phyloP scores from a whole-genome alignment of 352 stramenopile species.

The Phytophthora podocarpi region DNA sequence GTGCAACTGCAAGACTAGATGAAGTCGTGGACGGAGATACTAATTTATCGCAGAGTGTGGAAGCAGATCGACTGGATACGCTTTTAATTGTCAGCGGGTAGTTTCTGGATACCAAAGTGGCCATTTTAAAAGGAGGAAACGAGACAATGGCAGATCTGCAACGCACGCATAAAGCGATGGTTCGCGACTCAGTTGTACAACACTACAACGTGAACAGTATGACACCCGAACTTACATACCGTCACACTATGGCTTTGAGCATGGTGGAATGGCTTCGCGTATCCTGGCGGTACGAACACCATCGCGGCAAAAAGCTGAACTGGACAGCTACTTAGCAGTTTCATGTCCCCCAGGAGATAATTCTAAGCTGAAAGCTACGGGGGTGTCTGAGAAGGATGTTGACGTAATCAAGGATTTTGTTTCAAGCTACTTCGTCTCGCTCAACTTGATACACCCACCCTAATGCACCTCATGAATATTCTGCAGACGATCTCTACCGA shows the following conservation, averaged over 20 bases:
- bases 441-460: conserved; percentile 64
- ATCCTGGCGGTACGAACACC: conserved; percentile 66
- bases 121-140: conserved; percentile 82
- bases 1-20: conserved; percentile 74
- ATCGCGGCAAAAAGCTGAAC: conserved; percentile 42
- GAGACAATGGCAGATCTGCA: conserved; percentile 73
- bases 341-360: conserved; percentile 44
- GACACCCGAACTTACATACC: conserved; percentile 80
- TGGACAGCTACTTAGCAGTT: conserved; percentile 52
- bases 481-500: conserved; percentile 82
- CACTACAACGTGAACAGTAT: conserved; percentile 87
- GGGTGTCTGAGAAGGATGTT: conserved; percentile 70
- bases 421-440: conserved; percentile 74
- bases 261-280: conserved; percentile 81
- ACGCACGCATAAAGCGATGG: conserved; percentile 66
- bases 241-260: conserved; percentile 75
- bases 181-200: conserved; percentile 85
- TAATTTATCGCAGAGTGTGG: conserved; percentile 76
- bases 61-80: conserved; percentile 86
- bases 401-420: conserved; percentile 90
- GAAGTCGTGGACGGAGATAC: conserved; percentile 84
- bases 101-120: conserved; percentile 86
- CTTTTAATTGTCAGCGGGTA: conserved; percentile 85
- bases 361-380: conserved; percentile 56
- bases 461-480: conserved; percentile 86